phyloP scores from a whole-genome alignment of 75 land plant species.

The Pinus taeda region DNA sequence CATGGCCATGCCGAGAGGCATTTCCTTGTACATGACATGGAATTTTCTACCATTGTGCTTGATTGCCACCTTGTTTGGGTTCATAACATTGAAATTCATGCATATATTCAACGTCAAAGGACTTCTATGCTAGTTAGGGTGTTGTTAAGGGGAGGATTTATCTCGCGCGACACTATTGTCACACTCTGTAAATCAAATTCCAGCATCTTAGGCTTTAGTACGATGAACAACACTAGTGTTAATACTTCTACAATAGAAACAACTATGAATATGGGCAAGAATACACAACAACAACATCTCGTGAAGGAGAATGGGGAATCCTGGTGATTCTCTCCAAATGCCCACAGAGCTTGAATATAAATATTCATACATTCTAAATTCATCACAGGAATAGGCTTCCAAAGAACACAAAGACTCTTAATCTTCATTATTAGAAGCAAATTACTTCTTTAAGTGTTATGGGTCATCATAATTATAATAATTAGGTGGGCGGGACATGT shows the following conservation, averaged over 20 bases:
- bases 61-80: slow-evolving; percentile 51
- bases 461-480: too few relatives aligned
- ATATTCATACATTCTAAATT: too few relatives aligned
- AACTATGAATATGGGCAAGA: slow-evolving; percentile 59
- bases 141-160: slow-evolving; percentile 20
- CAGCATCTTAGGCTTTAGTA: slow-evolving; percentile 61
- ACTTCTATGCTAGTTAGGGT: slow-evolving; percentile 26
- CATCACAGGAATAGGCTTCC: too few relatives aligned
- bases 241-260: slow-evolving; percentile 41
- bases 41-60: too few relatives aligned
- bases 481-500: too few relatives aligned
- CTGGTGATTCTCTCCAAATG: neutral
- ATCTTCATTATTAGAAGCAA: too few relatives aligned
- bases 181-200: slow-evolving; percentile 63
- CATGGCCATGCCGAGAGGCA: too few relatives aligned
- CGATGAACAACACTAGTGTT: slow-evolving; percentile 54
- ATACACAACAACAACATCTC: slow-evolving; percentile 79
- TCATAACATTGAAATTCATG: slow-evolving; percentile 50
- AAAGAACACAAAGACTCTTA: too few relatives aligned
- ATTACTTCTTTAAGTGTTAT: too few relatives aligned
- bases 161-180: slow-evolving; percentile 41
- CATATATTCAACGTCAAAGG: slow-evolving; percentile 47
- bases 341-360: too few relatives aligned
- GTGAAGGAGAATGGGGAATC: slow-evolving; percentile 21
- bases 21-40: too few relatives aligned